Percentiles rank a stretch among this genome's conserved stretches.
Evolutionary conservation across 257 asterid species (phyloP).

Genomic region (Przewalskia tangutica): DNA sequence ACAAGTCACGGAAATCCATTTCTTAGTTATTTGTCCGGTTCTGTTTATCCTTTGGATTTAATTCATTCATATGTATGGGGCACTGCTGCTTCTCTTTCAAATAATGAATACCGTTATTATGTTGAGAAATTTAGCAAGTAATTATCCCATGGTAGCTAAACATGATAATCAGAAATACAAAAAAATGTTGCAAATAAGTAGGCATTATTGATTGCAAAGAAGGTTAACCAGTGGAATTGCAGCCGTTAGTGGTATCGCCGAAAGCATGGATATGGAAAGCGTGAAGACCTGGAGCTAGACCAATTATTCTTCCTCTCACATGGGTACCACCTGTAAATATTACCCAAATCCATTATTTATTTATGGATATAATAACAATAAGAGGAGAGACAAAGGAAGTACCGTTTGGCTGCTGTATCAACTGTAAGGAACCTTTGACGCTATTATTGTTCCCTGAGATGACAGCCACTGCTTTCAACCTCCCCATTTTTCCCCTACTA

Average conservation of each 20-base stretch:
- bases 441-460: constrained; percentile 47
- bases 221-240: constrained; percentile 71
- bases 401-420: constrained; percentile 50
- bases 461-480: constrained; percentile 69
- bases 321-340: constrained; percentile 27
- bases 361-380: background rate
- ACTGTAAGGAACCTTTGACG: constrained; percentile 63
- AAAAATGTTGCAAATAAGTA: too few species aligned
- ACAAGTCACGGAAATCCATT: too few species aligned
- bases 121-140: too few species aligned
- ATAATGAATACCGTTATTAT: too few species aligned
- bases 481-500: constrained; percentile 20
- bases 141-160: too few species aligned
- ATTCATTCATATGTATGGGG: too few species aligned
- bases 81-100: too few species aligned
- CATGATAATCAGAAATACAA: too few species aligned
- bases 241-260: constrained; percentile 94
- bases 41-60: too few species aligned
- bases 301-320: constrained; percentile 57
- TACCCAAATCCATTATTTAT: background rate
- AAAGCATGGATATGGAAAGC: constrained; percentile 89
- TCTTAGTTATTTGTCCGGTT: too few species aligned
- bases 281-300: constrained; percentile 76
- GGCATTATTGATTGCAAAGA: too few species aligned
- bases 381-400: background rate